Conservation (phyloP, 1,139 yeast genomes). For the Geotrichum macrosporum region DNA sequence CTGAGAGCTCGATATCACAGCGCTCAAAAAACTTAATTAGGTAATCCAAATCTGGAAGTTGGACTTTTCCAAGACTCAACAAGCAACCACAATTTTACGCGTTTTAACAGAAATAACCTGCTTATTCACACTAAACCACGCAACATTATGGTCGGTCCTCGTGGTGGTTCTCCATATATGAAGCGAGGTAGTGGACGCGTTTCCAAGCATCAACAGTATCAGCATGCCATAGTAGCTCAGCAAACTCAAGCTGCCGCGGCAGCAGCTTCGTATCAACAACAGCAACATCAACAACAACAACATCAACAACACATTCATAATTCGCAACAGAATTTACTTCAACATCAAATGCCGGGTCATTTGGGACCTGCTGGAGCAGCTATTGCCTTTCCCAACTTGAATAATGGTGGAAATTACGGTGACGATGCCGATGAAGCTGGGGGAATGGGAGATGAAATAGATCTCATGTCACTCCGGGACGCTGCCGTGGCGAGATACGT, state of each 20-base stretch:
- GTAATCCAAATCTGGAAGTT: too few species aligned
- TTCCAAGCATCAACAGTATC: constrained; percentile 16
- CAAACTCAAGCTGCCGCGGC: constrained; percentile 19
- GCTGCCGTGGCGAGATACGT: constrained; percentile 42
- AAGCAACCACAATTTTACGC: neutral
- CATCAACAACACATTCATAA: constrained; percentile 11
- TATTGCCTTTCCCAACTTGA: neutral
- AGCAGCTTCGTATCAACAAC: constrained; percentile 9
- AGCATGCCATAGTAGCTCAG: constrained; percentile 15
- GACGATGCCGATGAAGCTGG: constrained; percentile 30
- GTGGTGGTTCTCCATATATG: constrained; percentile 15
- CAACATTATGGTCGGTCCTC: constrained; percentile 16
- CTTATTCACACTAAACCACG: too few species aligned
- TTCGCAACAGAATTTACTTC: constrained; percentile 11
- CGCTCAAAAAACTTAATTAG: too few species aligned
- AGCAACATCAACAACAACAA: constrained; percentile 8
- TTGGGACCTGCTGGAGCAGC: neutral
- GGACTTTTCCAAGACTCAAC: too few species aligned
- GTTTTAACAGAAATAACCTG: too few species aligned
- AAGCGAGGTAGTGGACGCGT: constrained; percentile 18
- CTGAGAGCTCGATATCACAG: too few species aligned
- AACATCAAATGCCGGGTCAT: constrained; percentile 3
- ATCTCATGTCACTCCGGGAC: constrained; percentile 41
- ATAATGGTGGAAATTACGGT: constrained; percentile 10
- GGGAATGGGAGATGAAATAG: constrained; percentile 42